Evolutionary conservation across 2,329 filamentous ascomycete species (phyloP).

Genomic region (Microdochium trichocladiopsis): DNA sequence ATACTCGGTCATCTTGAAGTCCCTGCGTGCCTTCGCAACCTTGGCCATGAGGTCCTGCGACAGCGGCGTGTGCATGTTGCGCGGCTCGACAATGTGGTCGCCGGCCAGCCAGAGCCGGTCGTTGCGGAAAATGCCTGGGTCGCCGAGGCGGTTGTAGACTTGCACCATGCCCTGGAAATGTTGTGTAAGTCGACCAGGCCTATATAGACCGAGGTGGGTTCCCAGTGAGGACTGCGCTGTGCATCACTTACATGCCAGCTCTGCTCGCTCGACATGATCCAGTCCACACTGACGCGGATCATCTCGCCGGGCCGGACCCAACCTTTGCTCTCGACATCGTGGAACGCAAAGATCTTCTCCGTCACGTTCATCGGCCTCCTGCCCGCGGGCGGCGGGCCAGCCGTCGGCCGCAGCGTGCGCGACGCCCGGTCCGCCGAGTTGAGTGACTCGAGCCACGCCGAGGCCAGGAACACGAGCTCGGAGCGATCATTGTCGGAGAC

Average conservation of each 20-base stretch:
- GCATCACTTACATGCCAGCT: constrained; percentile 28
- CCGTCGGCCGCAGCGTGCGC: constrained; percentile 2
- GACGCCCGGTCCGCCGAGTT: constrained; percentile 16
- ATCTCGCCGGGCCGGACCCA: constrained; percentile 28
- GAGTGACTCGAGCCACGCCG: constrained; percentile 18
- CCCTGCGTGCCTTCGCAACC: constrained; percentile 25
- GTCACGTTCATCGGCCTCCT: constrained; percentile 29
- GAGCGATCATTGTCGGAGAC: constrained; percentile 7
- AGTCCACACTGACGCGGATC: constrained; percentile 34
- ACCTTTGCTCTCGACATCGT: constrained; percentile 25
- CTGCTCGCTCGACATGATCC: constrained; percentile 35
- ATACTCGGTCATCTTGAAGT: constrained; percentile 34
- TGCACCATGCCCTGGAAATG: constrained; percentile 28
- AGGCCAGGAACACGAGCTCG: constrained; percentile 17
- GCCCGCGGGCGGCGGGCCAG: constrained; percentile 5
- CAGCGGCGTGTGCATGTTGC: constrained; percentile 24
- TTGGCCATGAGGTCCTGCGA: constrained; percentile 26
- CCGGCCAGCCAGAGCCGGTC: constrained; percentile 42
- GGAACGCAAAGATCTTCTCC: constrained; percentile 38
- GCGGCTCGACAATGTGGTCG: constrained; percentile 40
- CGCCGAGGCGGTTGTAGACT: constrained; percentile 29
- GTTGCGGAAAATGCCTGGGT: constrained; percentile 37
- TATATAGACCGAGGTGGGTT: too few species aligned
- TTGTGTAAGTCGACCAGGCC: too few species aligned
- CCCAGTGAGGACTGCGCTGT: too few species aligned